These are phyloP conservation scores for Yamadazyma buinensis DNA, from an alignment of 1,139 yeast species.

Conservation along the genomic window DNA sequence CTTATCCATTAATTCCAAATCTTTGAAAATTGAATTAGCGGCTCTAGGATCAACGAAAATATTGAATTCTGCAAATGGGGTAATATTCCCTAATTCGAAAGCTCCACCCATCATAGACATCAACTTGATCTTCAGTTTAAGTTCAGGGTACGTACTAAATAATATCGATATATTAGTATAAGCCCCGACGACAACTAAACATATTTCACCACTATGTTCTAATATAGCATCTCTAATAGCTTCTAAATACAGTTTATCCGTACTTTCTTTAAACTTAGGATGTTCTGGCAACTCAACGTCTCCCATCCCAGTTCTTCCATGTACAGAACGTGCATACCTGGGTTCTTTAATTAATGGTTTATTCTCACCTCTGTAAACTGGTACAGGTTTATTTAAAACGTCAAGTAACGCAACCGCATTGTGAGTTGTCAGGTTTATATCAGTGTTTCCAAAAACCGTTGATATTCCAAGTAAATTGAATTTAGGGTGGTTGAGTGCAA, in stretches of 20 bases:
- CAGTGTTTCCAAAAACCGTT: conserved; percentile 79
- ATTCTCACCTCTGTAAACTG: conserved; percentile 65
- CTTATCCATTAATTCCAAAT: conserved; percentile 43
- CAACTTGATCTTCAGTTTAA: conserved; percentile 41
- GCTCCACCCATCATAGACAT: conserved; percentile 81
- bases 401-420: conserved; percentile 69
- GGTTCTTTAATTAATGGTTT: conserved; percentile 52
- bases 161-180: conserved; percentile 65
- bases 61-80: conserved; percentile 74
- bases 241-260: conserved; percentile 45
- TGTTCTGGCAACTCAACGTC: conserved; percentile 60
- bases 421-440: conserved; percentile 61
- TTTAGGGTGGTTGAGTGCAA: conserved; percentile 58
- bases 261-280: conserved; percentile 28
- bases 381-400: conserved; percentile 49
- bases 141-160: conserved; percentile 49
- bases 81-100: conserved; percentile 41
- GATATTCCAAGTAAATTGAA: conserved; percentile 69
- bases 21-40: conserved; percentile 52
- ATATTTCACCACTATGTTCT: conserved; percentile 41
- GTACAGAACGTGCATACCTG: conserved; percentile 58
- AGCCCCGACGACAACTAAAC: conserved; percentile 68
- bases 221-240: conserved; percentile 54
- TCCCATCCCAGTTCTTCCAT: conserved; percentile 73
- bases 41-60: conserved; percentile 75